Evolutionary conservation across 768 basidiomycete species (phyloP).

Genomic region (Pleurotus eryngii): DNA sequence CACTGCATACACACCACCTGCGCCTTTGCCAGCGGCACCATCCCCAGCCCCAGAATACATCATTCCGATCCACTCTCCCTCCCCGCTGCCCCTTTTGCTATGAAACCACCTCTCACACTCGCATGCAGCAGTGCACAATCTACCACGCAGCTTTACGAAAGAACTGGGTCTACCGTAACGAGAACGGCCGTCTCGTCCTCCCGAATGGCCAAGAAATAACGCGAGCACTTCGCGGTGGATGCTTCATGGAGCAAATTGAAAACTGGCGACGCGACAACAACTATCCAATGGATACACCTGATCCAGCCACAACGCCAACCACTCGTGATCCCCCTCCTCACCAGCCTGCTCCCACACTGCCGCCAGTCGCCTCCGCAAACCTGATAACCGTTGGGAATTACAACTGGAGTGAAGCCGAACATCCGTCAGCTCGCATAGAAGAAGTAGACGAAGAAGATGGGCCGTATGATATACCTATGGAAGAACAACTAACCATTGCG

Average conservation of each 20-base stretch:
- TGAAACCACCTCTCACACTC: not conserved
- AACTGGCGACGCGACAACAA: not conserved
- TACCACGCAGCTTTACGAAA: not conserved
- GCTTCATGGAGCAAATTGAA: conserved; percentile 1
- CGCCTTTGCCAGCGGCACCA: not conserved
- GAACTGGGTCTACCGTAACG: not conserved
- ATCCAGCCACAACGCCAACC: not conserved
- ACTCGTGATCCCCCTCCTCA: not conserved
- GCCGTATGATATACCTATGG: conserved; percentile 1
- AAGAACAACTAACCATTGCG: not conserved
- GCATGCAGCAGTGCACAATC: not conserved
- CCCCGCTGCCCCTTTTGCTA: not conserved
- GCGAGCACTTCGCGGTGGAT: not conserved
- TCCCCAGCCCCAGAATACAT: not conserved
- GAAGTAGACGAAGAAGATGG: not conserved
- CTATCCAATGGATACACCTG: not conserved
- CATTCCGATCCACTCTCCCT: not conserved
- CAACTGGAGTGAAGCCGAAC: not conserved
- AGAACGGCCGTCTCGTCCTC: not conserved
- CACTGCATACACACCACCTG: not conserved
- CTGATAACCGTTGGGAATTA: not conserved
- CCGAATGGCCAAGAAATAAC: not conserved
- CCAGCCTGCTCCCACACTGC: not conserved
- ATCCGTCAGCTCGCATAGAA: not conserved
- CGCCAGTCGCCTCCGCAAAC: not conserved